Evolutionary conservation across 2,329 filamentous ascomycete species (phyloP), one percentile per base, ranked within the genome.

Genomic region (Balansia obtecta): DNA sequence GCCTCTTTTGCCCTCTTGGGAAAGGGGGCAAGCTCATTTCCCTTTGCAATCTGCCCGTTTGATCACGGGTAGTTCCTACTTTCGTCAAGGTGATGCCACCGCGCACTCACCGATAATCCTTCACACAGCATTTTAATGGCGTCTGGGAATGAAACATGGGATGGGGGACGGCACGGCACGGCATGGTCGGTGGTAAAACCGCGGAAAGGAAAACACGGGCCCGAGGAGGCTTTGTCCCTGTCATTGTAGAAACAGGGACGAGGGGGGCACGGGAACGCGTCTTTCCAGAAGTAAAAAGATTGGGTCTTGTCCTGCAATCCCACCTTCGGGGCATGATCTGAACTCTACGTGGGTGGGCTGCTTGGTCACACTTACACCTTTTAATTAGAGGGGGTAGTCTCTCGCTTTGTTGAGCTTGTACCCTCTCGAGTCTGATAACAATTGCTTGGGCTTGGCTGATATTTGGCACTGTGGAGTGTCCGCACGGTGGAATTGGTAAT

Each of bases 61-160:
- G 34, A 37, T 37, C 34, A 37, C 34, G 34, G 34, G 34, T 37
- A 37, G 11, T 12, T 7, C 2, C 37, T 27, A 48, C 46, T 32
- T 42, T 42, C 38, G 38, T n/a, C 34, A 22, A 20, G n/a, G 38
- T 33, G 13, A 33, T 39, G 30, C 38, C 20, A 48, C 11, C 16
- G 37, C n/a, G 46, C 38, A 39, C 32, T 27, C 27, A n/a, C 46
- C 30, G 15, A 42, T 39, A 20, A 32, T 32, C 15, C 16, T 50
- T 42, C 40, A 41, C 43, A 12, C 16, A 44, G 45, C 50, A 51
- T 51, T 45, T 45, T 22, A 18, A 41, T 32, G 46, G 46, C 46
- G 46, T 48, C 46, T 41, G n/a, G 46, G 34, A 33, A 40, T 40
- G 15, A 16, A 46, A 16, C 34, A 22, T 12, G 5, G 34, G 15